Evolutionary conservation across 306 rosid species (phyloP).

Genomic region (Vicia faba): DNA sequence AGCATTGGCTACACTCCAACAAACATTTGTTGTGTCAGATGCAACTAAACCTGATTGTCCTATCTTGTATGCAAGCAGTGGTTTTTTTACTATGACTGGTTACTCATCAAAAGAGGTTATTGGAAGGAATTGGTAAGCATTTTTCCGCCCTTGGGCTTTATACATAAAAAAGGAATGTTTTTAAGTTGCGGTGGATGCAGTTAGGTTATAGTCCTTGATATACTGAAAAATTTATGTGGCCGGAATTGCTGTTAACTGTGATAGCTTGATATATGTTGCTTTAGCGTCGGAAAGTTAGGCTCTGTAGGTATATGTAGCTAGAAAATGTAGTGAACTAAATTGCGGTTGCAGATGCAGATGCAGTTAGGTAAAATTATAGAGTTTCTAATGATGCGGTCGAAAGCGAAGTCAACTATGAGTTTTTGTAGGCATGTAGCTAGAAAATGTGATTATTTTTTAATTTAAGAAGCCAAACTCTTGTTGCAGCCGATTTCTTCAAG

Average conservation of each 20-base stretch:
- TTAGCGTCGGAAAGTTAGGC: not conserved
- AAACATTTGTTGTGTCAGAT: constrained; percentile 91
- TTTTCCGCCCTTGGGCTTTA: not conserved
- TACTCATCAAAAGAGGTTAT: constrained; percentile 79
- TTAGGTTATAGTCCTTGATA: not conserved
- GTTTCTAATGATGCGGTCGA: not conserved
- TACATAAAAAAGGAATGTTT: not conserved
- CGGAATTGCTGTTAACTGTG: not conserved
- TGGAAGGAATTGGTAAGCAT: constrained; percentile 88
- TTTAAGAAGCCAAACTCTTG: constrained; percentile 28
- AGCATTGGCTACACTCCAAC: constrained; percentile 74
- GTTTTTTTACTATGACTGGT: constrained; percentile 86
- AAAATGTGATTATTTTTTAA: constrained; percentile 16
- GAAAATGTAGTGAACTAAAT: constrained; percentile 7
- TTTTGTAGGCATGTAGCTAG: not conserved
- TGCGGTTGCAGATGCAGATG: not conserved
- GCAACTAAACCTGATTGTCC: constrained; percentile 93
- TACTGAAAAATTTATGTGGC: not conserved
- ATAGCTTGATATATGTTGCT: not conserved
- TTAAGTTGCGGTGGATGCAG: not conserved
- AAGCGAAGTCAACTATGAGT: not conserved
- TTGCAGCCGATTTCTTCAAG: constrained; percentile 98
- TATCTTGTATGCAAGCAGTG: constrained; percentile 82
- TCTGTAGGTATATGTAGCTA: not conserved
- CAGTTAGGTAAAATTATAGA: not conserved